Evolutionary conservation across 2,329 filamentous ascomycete species (phyloP), one percentile per base, ranked within the genome.

Genomic region (Exophiala sp.): DNA sequence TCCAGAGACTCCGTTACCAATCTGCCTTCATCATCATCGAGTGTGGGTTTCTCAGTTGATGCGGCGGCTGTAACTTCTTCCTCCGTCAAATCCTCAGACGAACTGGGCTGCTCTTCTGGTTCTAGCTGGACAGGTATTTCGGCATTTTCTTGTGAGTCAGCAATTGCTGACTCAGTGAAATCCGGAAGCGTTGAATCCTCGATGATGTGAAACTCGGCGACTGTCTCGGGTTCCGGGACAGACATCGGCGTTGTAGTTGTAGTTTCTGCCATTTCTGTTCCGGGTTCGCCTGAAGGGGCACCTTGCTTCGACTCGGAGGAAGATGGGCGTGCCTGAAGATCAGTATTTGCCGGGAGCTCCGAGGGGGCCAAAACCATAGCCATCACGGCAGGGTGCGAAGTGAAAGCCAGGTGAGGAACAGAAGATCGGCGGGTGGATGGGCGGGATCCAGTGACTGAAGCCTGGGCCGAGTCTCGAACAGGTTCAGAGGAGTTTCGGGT

Each of bases 221-320:
- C 27, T n/a, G 46, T 43, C 24, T 22, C 46, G 6, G 56, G 29
- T 19, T 49, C 45, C 16, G 56, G 43, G 9, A 43, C 22, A 6
- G 51, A 54, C 9, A 40, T 23, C 14, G 45, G 46, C 30, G 32
- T 32, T 4, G 48, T 46, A 24, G 46, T 50, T 21, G 38, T 49
- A 8, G 23, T 37, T 21, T 55, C 52, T 24, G 51, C 29, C 16
- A 58, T 41, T 40, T 56, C 58, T 3, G 58, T 55, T 7, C 58
- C 58, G 18, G 58, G 57, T 30, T 59, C 58, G 2, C 58, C 57
- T 13, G 59, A 35, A 42, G 50, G 55, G 30, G 52, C 53, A 5
- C 7, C 13, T 43, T 54, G 46, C 16, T 39, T 46, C n/a, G 48
- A 38, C 14, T 42, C 3, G 23, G 47, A 48, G 19, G 53, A 44